These are phyloP conservation scores for Alternaria postmessia DNA, from an alignment of 2,329 filamentous ascomycete species.

Conservation along the genomic window DNA sequence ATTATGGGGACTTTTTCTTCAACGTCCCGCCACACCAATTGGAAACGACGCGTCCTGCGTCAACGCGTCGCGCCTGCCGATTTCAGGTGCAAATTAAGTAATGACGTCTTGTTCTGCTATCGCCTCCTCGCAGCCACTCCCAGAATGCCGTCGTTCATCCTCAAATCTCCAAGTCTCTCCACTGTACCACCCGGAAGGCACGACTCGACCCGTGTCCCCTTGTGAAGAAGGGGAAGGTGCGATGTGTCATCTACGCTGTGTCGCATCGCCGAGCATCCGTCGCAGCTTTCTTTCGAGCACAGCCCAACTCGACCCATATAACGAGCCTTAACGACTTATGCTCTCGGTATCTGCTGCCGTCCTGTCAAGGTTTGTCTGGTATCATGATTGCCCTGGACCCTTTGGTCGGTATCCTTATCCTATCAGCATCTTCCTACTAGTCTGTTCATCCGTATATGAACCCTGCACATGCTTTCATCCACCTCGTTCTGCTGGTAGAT, in stretches of 20 bases:
- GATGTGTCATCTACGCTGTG: conserved; percentile 1
- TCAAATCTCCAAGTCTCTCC: background rate
- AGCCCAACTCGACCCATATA: background rate
- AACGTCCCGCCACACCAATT: conserved; percentile 5
- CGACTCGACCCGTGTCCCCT: conserved; percentile 2
- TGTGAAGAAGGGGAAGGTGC: background rate
- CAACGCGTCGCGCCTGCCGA: conserved; percentile 15
- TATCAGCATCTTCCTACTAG: background rate
- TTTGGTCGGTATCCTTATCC: background rate
- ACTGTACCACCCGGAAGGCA: conserved; percentile 3
- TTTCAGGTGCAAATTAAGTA: background rate
- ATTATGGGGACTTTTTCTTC: conserved; percentile 9
- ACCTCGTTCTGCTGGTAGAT: background rate
- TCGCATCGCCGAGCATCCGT: background rate
- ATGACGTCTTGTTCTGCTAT: background rate
- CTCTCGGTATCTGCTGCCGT: background rate
- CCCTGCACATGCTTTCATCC: background rate
- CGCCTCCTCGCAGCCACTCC: background rate
- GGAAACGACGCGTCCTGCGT: conserved; percentile 4
- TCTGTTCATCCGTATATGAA: background rate
- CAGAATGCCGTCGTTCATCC: background rate
- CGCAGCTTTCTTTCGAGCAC: background rate
- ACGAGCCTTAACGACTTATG: background rate
- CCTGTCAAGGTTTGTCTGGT: background rate
- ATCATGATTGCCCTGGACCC: background rate